phyloP scores from a whole-genome alignment of 208 protist genomes.

The Borovskyia barvae region DNA sequence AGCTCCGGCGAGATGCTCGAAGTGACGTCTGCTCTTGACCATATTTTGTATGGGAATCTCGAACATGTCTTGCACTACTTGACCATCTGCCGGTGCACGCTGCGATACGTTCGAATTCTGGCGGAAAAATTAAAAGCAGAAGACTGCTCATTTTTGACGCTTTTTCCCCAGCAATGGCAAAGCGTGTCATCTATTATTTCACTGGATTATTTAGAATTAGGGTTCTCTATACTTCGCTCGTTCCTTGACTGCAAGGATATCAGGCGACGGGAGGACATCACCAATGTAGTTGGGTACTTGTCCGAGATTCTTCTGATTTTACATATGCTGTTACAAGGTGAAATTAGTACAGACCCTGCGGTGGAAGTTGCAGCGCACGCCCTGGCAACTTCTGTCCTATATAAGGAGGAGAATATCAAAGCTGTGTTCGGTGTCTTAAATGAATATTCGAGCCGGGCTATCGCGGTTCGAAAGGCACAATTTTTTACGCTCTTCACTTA shows the following conservation, averaged over 20 bases:
- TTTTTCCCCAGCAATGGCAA: conserved; percentile 81
- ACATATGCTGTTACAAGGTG: conserved; percentile 71
- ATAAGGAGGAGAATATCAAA: conserved; percentile 81
- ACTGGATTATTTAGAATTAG: conserved; percentile 60
- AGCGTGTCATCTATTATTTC: conserved; percentile 74
- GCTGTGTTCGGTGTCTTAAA: conserved; percentile 64
- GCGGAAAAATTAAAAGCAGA: conserved; percentile 50
- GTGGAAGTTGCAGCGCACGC: conserved; percentile 77
- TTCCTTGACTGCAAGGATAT: conserved; percentile 71
- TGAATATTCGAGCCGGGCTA: conserved; percentile 34
- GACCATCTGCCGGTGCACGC: conserved; percentile 50
- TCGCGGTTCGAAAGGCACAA: conserved; percentile 42
- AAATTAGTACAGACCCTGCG: conserved; percentile 54
- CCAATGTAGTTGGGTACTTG: conserved; percentile 53
- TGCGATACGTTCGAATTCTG: conserved; percentile 71
- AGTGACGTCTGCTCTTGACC: conserved; percentile 54
- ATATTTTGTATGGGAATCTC: conserved; percentile 45
- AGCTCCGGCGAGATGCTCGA: conserved; percentile 67
- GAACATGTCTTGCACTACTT: conserved; percentile 62
- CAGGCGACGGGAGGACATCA: conserved; percentile 51
- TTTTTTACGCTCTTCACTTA: conserved; percentile 62
- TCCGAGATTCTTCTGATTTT: conserved; percentile 77
- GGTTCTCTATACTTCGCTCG: conserved; percentile 63
- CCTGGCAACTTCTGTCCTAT: conserved; percentile 77
- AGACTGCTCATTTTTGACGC: conserved; percentile 26